These are phyloP conservation scores for Monilinia fructigena DNA, from an alignment of 2,329 filamentous ascomycete species.

Conservation along the genomic window DNA sequence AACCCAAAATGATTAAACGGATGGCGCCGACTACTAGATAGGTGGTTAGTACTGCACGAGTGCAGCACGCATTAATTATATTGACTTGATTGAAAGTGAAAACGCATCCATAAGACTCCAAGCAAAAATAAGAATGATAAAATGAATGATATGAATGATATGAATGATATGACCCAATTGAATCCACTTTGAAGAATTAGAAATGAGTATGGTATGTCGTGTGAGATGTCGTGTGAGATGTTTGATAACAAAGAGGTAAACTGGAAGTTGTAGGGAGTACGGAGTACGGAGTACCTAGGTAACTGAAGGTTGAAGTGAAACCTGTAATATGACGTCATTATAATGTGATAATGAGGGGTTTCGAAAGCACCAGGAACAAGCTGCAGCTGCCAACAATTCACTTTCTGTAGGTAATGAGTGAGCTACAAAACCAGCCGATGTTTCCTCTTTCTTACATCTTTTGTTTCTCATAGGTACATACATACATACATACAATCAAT, in stretches of 20 bases:
- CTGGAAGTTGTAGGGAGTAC: no score
- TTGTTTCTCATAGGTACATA: conserved; percentile 18
- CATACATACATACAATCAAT: conserved; percentile 23
- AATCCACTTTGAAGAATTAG: not conserved
- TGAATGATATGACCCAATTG: not conserved
- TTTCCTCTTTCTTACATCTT: conserved; percentile 24
- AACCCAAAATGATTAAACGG: not conserved
- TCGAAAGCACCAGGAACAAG: conserved; percentile 32
- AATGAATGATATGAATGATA: not conserved
- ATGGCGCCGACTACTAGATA: conserved; percentile 11
- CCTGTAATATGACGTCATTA: conserved; percentile 20
- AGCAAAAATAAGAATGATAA: not conserved
- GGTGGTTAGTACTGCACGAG: no score
- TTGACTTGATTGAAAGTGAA: not conserved
- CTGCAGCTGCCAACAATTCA: conserved; percentile 23
- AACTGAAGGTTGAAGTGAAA: conserved; percentile 4
- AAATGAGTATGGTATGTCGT: not conserved
- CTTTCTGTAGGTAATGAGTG: conserved; percentile 3
- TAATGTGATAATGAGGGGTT: conserved; percentile 11
- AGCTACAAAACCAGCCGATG: conserved; percentile 39
- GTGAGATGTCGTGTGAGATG: conserved; percentile 25
- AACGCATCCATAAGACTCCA: not conserved
- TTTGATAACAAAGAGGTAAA: not conserved
- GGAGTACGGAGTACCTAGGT: no score
- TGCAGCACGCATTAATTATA: conserved; percentile 1